These are phyloP conservation scores for Hysterangium stoloniferum DNA, from an alignment of 768 basidiomycete species.

Conservation along the genomic window DNA sequence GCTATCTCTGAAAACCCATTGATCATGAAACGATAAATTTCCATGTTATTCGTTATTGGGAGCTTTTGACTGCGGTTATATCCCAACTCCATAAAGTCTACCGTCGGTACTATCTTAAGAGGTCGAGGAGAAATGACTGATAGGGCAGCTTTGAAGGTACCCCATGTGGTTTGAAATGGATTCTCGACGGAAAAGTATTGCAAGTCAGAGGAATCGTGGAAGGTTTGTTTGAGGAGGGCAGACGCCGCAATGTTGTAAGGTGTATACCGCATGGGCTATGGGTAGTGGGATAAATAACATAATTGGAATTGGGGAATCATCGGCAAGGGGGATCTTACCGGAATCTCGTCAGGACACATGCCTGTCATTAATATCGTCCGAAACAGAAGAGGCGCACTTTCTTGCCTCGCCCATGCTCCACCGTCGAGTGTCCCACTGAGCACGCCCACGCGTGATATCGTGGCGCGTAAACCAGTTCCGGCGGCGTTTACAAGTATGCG, in stretches of 20 bases:
- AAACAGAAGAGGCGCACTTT: neutral
- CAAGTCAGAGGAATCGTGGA: neutral
- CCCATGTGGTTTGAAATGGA: neutral
- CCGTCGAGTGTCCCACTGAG: neutral
- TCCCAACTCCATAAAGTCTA: too few relatives aligned
- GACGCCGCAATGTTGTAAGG: neutral
- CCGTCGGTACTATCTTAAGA: too few relatives aligned
- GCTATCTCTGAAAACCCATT: too few relatives aligned
- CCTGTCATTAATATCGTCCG: neutral
- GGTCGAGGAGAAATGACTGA: neutral
- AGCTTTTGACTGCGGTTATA: too few relatives aligned
- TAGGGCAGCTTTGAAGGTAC: neutral
- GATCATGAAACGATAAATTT: too few relatives aligned
- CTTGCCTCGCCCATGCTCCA: neutral
- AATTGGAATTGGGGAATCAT: too few relatives aligned
- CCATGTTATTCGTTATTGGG: too few relatives aligned
- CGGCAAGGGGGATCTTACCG: too few relatives aligned
- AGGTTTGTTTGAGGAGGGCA: neutral
- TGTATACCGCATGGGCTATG: neutral
- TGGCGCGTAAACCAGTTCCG: neutral
- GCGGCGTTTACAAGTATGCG: neutral
- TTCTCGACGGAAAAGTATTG: slow-evolving; percentile 1
- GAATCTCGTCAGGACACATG: neutral
- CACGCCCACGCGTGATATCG: neutral
- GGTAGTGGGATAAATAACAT: too few relatives aligned